A percentile compares a stretch with the other conserved stretches of the same genome.
Conservation (phyloP, 208 protist genomes). For the Trypanosoma vivax region DNA sequence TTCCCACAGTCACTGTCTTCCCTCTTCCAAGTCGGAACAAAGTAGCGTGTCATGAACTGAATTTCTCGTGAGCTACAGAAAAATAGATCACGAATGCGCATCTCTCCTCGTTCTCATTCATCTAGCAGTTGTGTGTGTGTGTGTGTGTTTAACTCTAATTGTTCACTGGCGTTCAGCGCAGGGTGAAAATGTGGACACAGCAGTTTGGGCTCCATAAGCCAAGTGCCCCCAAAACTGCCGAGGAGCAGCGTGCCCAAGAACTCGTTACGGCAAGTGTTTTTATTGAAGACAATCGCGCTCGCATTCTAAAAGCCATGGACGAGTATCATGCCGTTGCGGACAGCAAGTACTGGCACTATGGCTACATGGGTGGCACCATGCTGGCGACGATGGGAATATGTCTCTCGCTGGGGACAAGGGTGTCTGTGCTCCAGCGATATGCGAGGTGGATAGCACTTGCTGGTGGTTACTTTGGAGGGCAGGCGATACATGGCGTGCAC, state of each 20-base stretch:
- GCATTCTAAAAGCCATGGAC: slow-evolving; percentile 48
- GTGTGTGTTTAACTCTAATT: not conserved
- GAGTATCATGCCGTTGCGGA: slow-evolving; percentile 50
- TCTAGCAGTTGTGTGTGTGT: slow-evolving; percentile 2
- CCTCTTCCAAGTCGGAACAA: too few relatives aligned
- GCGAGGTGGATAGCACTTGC: slow-evolving; percentile 65
- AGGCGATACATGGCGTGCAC: slow-evolving; percentile 52
- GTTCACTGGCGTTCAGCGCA: too few relatives aligned
- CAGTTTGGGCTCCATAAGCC: slow-evolving; percentile 19
- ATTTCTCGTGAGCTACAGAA: too few relatives aligned
- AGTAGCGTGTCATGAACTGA: too few relatives aligned
- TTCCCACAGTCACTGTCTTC: too few relatives aligned
- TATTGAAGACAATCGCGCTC: slow-evolving; percentile 54
- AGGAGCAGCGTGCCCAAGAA: slow-evolving; percentile 67
- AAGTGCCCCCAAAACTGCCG: slow-evolving; percentile 32
- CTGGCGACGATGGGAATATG: slow-evolving; percentile 55
- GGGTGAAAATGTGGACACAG: slow-evolving; percentile 16
- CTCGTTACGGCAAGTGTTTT: slow-evolving; percentile 68
- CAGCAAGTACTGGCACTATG: slow-evolving; percentile 81
- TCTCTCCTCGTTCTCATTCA: too few relatives aligned
- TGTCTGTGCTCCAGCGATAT: slow-evolving; percentile 62
- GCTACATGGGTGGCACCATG: slow-evolving; percentile 73
- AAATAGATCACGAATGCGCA: too few relatives aligned
- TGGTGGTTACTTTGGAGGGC: slow-evolving; percentile 76
- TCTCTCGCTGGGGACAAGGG: slow-evolving; percentile 56